Evolutionary conservation across 2,329 filamentous ascomycete species (phyloP).

Genomic region (Monosporascus sp.): DNA sequence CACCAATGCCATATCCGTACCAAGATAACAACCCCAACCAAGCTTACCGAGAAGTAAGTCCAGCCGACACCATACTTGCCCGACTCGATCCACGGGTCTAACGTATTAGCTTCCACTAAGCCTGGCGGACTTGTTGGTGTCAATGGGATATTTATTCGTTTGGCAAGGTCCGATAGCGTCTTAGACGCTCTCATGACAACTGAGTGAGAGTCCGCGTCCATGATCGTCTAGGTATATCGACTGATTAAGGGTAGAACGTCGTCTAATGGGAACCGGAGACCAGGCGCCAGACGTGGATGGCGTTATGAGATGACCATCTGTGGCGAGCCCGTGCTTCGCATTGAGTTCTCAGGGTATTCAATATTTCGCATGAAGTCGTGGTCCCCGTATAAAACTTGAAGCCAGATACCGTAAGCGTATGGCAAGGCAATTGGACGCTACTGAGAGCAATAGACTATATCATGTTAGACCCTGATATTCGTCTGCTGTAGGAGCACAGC

Average conservation of each 20-base stretch:
- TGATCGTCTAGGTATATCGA: slow-evolving; percentile 18
- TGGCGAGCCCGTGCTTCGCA: neutral
- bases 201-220: slow-evolving; percentile 33
- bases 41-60: slow-evolving; percentile 77
- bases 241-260: neutral
- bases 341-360: too few relatives aligned
- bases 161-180: slow-evolving; percentile 35
- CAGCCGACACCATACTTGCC: slow-evolving; percentile 84
- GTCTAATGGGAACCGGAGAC: neutral
- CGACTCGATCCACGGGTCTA: slow-evolving; percentile 75
- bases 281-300: slow-evolving; percentile 1
- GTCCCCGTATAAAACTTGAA: neutral
- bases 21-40: slow-evolving; percentile 61
- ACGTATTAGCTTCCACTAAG: slow-evolving; percentile 54
- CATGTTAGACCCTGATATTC: neutral
- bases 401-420: neutral
- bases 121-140: slow-evolving; percentile 56
- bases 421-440: neutral
- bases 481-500: neutral
- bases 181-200: slow-evolving; percentile 29
- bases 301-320: neutral
- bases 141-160: slow-evolving; percentile 55
- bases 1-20: slow-evolving; percentile 82
- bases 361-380: neutral
- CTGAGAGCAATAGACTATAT: neutral